Evolutionary conservation across 208 protist species (phyloP), one percentile per base, ranked within the genome.

Genomic region (Trypanosoma theileri): DNA sequence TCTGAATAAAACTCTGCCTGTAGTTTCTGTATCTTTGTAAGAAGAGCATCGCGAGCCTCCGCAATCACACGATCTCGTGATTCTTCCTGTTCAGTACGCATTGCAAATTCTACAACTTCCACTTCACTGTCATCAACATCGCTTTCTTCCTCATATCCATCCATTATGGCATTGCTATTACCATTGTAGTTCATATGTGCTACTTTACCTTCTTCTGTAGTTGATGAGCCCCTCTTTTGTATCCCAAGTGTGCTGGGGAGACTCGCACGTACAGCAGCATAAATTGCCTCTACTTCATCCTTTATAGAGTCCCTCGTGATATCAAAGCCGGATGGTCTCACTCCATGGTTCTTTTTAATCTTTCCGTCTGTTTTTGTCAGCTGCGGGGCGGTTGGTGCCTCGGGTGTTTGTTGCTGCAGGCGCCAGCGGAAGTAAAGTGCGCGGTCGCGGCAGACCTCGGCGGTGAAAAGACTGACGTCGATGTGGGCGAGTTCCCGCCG

Each of bases 1-100:
- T 86, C 57, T 7, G 71, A 74, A 70, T 81, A 96, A 73, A 92
- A 92, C 28, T 81, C 81, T 14, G 75, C 68, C 66, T 96, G 91
- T 66, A 96, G 71, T 40, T 51, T 64, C 63, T 96, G 91, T 50
- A 96, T 71, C 50, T 84, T 73, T 17, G 75, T 80, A 24, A 96
- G 77, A 17, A 96, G 75, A 24, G 73, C 82, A 62, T 94, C 87
- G n/a, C 82, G 77, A 1, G 89, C 91, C 17, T 71, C 60, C 35
- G 85, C 84, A 21, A 83, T 55, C 50, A 63, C 76, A 40, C 55
- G 65, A 55, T 96, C 79, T n/a, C 77, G 63, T 31, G 63, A 22
- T 51, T 63, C 55, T 54, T 92, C 85, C 54, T 77, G 81, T 2
- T 71, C 75, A n/a, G 68, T 90, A 40, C 67, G 80, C 26, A 84